Evolutionary conservation across 2,329 filamentous ascomycete genomes (phyloP).

Genomic region (Hypoxylon sp.): DNA sequence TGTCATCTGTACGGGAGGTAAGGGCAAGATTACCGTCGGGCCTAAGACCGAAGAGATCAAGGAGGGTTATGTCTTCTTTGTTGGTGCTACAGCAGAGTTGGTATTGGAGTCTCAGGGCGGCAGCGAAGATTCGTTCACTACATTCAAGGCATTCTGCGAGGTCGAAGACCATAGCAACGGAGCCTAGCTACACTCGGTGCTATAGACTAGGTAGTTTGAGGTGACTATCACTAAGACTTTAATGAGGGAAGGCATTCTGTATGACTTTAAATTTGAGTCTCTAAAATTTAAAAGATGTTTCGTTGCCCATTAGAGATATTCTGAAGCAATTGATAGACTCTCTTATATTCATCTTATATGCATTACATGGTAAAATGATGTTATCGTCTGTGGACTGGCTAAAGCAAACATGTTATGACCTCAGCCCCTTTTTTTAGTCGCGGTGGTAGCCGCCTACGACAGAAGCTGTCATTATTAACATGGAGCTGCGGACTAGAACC

Average conservation of each 20-base stretch:
- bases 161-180: conserved; percentile 65
- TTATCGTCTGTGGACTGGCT: conserved; percentile 1
- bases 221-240: conserved; percentile 1
- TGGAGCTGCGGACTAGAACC: background rate
- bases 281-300: background rate
- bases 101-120: conserved; percentile 76
- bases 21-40: conserved; percentile 86
- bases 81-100: conserved; percentile 87
- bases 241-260: conserved; percentile 5
- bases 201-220: conserved; percentile 5
- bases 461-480: background rate
- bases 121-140: conserved; percentile 78
- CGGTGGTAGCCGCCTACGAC: background rate
- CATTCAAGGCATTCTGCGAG: conserved; percentile 96
- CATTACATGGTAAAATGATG: background rate
- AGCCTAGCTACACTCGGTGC: conserved; percentile 22
- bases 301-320: conserved; percentile 25
- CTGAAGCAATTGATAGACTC: conserved; percentile 9
- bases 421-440: conserved; percentile 8
- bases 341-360: background rate
- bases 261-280: background rate
- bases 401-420: background rate
- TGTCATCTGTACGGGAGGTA: conserved; percentile 87
- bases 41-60: conserved; percentile 80
- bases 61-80: conserved; percentile 82